These are phyloP conservation scores for Globisporangium cederbergense DNA, from an alignment of 352 stramenopile species.

Conservation along the genomic window DNA sequence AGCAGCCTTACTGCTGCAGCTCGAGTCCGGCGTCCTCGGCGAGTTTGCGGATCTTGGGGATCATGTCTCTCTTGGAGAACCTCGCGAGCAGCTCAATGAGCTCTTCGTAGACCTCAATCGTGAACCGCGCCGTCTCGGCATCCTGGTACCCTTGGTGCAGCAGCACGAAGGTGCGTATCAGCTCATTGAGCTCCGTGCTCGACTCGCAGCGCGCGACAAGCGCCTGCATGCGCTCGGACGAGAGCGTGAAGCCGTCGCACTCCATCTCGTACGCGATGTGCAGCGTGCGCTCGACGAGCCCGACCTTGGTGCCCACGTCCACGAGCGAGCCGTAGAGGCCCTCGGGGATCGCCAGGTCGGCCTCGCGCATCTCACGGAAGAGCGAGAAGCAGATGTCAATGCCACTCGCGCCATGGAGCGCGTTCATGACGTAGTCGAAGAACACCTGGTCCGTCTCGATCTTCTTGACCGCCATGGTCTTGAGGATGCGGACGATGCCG, in stretches of 20 bases:
- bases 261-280: conserved; percentile 84
- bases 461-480: conserved; percentile 34
- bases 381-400: conserved; percentile 77
- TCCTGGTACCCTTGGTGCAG: conserved; percentile 49
- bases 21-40: conserved; percentile 24
- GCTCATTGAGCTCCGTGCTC: conserved; percentile 44
- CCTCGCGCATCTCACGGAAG: conserved; percentile 44
- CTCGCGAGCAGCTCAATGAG: conserved; percentile 38
- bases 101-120: conserved; percentile 53
- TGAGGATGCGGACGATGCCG: conserved; percentile 41
- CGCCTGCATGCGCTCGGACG: conserved; percentile 41
- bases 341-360: conserved; percentile 41
- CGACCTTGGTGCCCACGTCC: conserved; percentile 47
- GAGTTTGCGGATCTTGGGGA: conserved; percentile 39
- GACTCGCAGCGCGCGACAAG: conserved; percentile 47
- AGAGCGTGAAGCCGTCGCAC: conserved; percentile 63
- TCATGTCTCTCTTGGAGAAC: conserved; percentile 44
- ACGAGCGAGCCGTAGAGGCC: conserved; percentile 62
- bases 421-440: conserved; percentile 62
- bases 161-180: conserved; percentile 60
- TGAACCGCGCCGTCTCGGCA: conserved; percentile 32
- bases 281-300: conserved; percentile 65
- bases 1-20: conserved; percentile 8
- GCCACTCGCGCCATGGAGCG: conserved; percentile 44
- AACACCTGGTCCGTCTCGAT: conserved; percentile 51